phyloP scores from a whole-genome alignment of 257 asterid species.

The Solanum gracilifrons region DNA sequence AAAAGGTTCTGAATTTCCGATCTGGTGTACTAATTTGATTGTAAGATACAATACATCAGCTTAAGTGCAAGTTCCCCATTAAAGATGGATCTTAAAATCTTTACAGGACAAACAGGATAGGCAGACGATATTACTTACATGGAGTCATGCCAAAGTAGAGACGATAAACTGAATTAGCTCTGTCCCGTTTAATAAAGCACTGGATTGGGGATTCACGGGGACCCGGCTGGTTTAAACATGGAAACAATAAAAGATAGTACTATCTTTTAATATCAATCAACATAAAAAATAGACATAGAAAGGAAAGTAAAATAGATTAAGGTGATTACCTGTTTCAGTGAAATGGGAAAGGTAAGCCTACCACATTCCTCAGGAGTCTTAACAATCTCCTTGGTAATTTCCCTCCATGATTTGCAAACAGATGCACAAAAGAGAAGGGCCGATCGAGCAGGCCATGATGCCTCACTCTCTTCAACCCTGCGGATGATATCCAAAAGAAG shows the following conservation, averaged over 20 bases:
- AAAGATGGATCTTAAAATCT: not conserved
- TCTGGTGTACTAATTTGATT: not conserved
- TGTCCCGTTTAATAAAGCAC: constrained; percentile 79
- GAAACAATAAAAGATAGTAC: not conserved
- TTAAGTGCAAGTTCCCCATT: not conserved
- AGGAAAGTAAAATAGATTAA: not conserved
- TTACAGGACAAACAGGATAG: not conserved
- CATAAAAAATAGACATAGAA: not conserved
- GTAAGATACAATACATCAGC: not conserved
- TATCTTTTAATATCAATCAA: not conserved
- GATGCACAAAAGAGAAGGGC: constrained; percentile 82
- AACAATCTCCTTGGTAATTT: constrained; percentile 82
- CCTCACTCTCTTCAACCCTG: constrained; percentile 87
- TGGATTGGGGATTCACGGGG: constrained; percentile 68
- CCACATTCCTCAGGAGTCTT: constrained; percentile 93
- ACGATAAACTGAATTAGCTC: constrained; percentile 49
- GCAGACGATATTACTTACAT: constrained; percentile 25
- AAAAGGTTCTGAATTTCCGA: not conserved
- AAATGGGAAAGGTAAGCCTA: constrained; percentile 84
- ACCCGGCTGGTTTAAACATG: constrained; percentile 60
- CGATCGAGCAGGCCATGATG: constrained; percentile 84
- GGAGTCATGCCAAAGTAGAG: constrained; percentile 61
- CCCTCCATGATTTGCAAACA: constrained; percentile 94
- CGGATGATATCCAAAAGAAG: constrained; percentile 74
- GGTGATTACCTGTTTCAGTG: constrained; percentile 71